Conservation (phyloP, 2,329 filamentous ascomycete genomes). For the Colletotrichum sp. region DNA sequence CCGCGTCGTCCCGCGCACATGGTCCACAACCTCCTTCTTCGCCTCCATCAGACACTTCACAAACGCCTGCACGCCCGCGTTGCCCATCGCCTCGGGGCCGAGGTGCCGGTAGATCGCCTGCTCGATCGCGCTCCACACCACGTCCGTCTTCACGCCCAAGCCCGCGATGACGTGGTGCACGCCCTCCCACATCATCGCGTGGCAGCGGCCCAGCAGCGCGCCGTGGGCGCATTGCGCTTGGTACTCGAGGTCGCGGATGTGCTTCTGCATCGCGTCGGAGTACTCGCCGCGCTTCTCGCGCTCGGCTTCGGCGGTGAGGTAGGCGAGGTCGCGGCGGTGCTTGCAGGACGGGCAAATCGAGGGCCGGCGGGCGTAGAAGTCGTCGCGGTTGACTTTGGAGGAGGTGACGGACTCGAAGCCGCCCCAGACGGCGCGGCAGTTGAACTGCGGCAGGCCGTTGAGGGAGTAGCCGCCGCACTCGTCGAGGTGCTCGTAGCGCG, state of each 20-base stretch:
- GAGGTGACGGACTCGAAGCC: constrained; percentile 3
- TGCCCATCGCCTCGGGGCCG: not conserved
- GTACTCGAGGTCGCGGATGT: not conserved
- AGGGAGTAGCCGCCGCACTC: not conserved
- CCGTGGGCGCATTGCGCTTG: not conserved
- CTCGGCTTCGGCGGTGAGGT: not conserved
- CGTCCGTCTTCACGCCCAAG: not conserved
- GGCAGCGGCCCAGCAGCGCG: not conserved
- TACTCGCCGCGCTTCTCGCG: not conserved
- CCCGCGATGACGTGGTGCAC: not conserved
- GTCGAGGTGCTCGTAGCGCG: not conserved
- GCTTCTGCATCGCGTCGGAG: not conserved
- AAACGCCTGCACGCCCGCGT: not conserved
- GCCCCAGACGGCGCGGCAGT: constrained; percentile 2
- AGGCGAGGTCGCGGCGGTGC: not conserved
- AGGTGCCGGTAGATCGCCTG: not conserved
- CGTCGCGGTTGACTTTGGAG: not conserved
- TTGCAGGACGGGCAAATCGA: not conserved
- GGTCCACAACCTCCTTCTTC: not conserved
- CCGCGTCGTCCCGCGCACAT: not conserved
- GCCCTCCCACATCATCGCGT: constrained; percentile 6
- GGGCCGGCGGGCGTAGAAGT: not conserved
- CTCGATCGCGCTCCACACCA: constrained; percentile 5
- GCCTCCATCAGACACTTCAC: not conserved
- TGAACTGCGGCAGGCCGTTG: not conserved